Evolutionary conservation across 2,329 filamentous ascomycete genomes (phyloP).

Genomic region (Fusarium sp.): DNA sequence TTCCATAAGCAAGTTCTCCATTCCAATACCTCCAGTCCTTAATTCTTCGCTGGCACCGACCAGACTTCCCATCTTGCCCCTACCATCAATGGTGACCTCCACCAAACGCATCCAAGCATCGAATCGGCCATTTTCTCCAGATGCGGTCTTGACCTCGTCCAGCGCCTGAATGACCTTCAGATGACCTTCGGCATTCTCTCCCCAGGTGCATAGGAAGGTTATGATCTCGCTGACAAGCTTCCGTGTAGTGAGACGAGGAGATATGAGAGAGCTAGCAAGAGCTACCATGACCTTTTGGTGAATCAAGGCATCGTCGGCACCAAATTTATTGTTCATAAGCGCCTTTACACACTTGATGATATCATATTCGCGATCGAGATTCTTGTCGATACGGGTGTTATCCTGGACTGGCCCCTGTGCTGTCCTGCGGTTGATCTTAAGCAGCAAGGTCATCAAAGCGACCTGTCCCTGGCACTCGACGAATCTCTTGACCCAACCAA

Average conservation of each 20-base stretch:
- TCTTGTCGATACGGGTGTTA: conserved; percentile 72
- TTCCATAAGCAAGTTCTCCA: conserved; percentile 99
- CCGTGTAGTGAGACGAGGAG: conserved; percentile 86
- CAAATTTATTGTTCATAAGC: conserved; percentile 99
- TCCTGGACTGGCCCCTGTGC: conserved; percentile 74
- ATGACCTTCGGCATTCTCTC: conserved; percentile 82
- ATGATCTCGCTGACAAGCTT: conserved; percentile 96
- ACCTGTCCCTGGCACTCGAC: conserved; percentile 98
- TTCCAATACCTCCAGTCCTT: conserved; percentile 93
- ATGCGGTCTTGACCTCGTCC: conserved; percentile 87
- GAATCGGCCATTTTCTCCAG: conserved; percentile 93
- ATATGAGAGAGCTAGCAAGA: conserved; percentile 85
- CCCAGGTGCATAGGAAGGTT: conserved; percentile 97
- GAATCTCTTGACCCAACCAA: conserved; percentile 96
- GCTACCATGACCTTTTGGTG: conserved; percentile 93
- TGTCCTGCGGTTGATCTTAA: conserved; percentile 92
- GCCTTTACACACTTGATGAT: conserved; percentile 98
- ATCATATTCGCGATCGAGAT: conserved; percentile 92
- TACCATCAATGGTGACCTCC: conserved; percentile 94
- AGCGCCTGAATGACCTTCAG: conserved; percentile 92
- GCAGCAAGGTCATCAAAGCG: conserved; percentile 89
- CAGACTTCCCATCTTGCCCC: conserved; percentile 98
- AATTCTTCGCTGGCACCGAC: conserved; percentile 97
- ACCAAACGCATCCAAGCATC: conserved; percentile 99
- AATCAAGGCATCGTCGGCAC: conserved; percentile 90